Evolutionary conservation across 164 flowering plant species (phyloP).

Genomic region (Chimonanthus praecox): DNA sequence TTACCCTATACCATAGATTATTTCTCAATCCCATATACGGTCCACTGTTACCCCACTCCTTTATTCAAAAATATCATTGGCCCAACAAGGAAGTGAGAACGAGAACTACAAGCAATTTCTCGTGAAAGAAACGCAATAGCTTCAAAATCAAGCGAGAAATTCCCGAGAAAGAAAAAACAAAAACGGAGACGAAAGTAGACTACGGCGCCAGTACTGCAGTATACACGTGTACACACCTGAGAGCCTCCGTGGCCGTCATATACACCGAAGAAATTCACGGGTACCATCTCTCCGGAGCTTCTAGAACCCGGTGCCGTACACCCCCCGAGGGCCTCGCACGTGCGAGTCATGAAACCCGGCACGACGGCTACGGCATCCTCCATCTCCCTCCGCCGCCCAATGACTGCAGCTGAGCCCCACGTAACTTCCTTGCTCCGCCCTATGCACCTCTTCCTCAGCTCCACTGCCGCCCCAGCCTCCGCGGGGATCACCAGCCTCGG

Average conservation of each 20-base stretch:
- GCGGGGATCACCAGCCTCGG: conserved; percentile 2
- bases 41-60: too few species aligned
- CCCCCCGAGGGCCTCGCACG: conserved; percentile 54
- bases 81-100: too few species aligned
- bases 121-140: background rate
- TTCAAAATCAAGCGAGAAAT: conserved; percentile 1
- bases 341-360: conserved; percentile 44
- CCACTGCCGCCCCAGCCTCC: conserved; percentile 1
- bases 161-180: background rate
- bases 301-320: conserved; percentile 52
- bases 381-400: conserved; percentile 72
- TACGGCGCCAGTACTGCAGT: background rate
- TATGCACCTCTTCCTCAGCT: conserved; percentile 38
- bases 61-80: too few species aligned
- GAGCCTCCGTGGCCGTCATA: conserved; percentile 88
- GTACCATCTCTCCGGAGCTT: conserved; percentile 38
- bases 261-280: conserved; percentile 71
- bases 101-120: background rate
- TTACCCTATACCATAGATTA: too few species aligned
- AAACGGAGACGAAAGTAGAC: background rate
- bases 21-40: too few species aligned
- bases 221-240: conserved; percentile 37
- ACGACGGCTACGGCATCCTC: conserved; percentile 60
- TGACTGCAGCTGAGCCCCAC: conserved; percentile 54
- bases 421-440: conserved; percentile 36